Evolutionary conservation across 306 rosid species (phyloP), one percentile per base, ranked within the genome.

Genomic region (Vigna nakashimae): DNA sequence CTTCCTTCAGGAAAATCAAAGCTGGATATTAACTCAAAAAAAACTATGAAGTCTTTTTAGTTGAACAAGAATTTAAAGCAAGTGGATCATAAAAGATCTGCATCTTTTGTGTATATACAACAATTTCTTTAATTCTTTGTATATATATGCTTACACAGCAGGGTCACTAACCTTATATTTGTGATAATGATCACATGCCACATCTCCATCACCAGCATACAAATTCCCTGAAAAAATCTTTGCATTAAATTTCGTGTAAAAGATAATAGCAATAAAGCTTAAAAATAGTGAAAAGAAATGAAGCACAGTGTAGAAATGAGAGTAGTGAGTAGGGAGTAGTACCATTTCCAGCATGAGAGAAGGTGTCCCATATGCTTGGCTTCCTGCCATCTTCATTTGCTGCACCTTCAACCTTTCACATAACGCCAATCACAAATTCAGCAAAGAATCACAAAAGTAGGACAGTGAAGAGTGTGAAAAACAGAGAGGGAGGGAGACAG

Each of bases 351-450:
- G 75, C 14, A 20, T 26, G 69, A 7, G 83, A 58, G 50, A 17
- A 85, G 51, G 88, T 81, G 50, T 85, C 86, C 78, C 80, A 78
- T 73, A 85, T 74, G 86, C 85, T 82, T 63, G 85, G 75, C 57
- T 70, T 82, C 64, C 82, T 76, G 0, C 85, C 85, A 82, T 82
- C 85, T 45, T 82, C 82, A 70, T 70, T 7, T 63, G 74, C 85
- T 9, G 85, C 85, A 30, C 82, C 85, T 82, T 82, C 85, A 43
- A 76, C 74, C 85, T 76, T 50, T 76, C 56, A 40, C 45, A 38
- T 6, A 0, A 38, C 9, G 6, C 42, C 42, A 38, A 6, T 5
- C 6, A 36, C 7, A 36, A 38, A 38, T 38, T 6, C 42, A 43
- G 49, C 7, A 38, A 38, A 48, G 7, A 30, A 50, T 8, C 1